Conservation (phyloP, 129 eudicot species). For the Dittrichia graveolens region DNA sequence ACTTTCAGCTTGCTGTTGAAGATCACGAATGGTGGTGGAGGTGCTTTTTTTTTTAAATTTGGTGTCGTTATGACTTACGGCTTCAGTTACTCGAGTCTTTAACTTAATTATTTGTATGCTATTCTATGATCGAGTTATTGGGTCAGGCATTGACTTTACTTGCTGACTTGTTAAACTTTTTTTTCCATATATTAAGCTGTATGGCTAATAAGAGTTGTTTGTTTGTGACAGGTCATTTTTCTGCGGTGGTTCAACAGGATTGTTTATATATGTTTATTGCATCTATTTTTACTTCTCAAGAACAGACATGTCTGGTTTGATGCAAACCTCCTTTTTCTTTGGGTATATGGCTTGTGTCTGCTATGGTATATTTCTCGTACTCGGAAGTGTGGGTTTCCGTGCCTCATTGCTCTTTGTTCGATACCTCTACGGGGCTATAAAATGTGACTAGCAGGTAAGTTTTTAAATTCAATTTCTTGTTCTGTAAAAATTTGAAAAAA, state of each 20-base stretch:
- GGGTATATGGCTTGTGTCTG: conserved; percentile 43
- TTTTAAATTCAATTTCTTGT: background rate
- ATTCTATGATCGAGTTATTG: background rate
- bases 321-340: conserved; percentile 43
- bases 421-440: conserved; percentile 40
- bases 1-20: conserved; percentile 72
- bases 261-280: conserved; percentile 42
- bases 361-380: conserved; percentile 39
- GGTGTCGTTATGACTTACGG: background rate
- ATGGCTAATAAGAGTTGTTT: conserved; percentile 17
- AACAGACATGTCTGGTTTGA: conserved; percentile 37
- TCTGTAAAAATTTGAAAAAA: background rate
- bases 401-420: conserved; percentile 46
- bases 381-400: conserved; percentile 44
- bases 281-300: conserved; percentile 27
- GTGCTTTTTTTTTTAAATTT: conserved; percentile 8
- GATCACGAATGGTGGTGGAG: conserved; percentile 86
- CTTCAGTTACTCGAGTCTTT: background rate
- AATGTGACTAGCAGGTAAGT: conserved; percentile 35
- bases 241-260: conserved; percentile 45
- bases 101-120: background rate
- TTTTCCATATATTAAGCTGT: background rate
- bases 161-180: background rate
- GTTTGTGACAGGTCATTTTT: conserved; percentile 39
- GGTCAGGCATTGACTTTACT: background rate